Evolutionary conservation across 495 filamentous ascomycete genomes (phyloP).

Genomic region (Aspergillus incahuasiensis): DNA sequence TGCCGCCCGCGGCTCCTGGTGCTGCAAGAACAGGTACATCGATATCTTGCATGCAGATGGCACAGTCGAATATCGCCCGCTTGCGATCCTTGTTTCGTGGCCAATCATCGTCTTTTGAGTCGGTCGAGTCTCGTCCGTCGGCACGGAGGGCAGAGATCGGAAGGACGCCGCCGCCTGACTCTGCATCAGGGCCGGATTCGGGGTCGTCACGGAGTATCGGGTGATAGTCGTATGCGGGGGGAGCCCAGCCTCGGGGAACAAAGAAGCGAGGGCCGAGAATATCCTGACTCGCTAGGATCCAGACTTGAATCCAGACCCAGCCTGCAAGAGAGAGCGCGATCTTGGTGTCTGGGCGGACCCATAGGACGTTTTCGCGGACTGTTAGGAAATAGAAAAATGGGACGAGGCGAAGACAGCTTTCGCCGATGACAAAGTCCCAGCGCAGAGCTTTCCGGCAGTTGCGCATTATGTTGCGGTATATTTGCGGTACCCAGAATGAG

Average conservation of each 20-base stretch:
- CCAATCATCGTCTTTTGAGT: constrained; percentile 36
- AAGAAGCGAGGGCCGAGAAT: constrained; percentile 81
- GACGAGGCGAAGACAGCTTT: constrained; percentile 67
- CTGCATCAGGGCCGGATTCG: constrained; percentile 56
- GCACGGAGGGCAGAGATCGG: constrained; percentile 60
- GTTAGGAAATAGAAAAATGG: constrained; percentile 83
- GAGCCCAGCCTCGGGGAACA: constrained; percentile 62
- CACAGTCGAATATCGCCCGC: constrained; percentile 75
- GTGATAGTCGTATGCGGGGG: constrained; percentile 93
- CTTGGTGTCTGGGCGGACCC: constrained; percentile 63
- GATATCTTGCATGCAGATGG: constrained; percentile 87
- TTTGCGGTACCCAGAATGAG: constrained; percentile 89
- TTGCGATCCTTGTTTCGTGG: constrained; percentile 42
- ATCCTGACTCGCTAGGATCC: constrained; percentile 71
- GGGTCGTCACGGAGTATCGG: constrained; percentile 69
- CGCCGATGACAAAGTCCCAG: constrained; percentile 84
- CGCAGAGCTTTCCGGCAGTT: constrained; percentile 84
- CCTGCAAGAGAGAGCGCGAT: constrained; percentile 58
- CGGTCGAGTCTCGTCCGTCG: constrained; percentile 38
- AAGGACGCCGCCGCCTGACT: constrained; percentile 61
- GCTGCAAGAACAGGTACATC: constrained; percentile 77
- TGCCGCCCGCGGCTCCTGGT: constrained; percentile 41
- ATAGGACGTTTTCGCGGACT: constrained; percentile 68
- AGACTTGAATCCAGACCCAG: constrained; percentile 94
- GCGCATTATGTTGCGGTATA: constrained; percentile 81